Evolutionary conservation across 306 rosid species (phyloP).

Genomic region (Dryas drummondii): DNA sequence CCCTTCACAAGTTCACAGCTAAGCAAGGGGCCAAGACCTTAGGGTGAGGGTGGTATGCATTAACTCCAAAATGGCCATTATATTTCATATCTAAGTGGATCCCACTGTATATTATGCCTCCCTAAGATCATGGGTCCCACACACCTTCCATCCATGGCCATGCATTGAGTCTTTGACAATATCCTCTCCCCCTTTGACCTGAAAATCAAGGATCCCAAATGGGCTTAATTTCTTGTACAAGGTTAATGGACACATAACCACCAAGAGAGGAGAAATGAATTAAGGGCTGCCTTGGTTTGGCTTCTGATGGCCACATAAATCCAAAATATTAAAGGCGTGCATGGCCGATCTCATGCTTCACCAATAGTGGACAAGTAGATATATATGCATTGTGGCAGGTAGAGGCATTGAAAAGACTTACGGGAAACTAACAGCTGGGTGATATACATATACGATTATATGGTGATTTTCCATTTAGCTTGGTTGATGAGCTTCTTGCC

Average conservation of each 20-base stretch:
- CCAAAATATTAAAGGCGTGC: constrained; percentile 20
- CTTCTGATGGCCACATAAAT: constrained; percentile 39
- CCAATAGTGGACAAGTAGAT: constrained; percentile 33
- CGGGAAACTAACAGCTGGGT: no score
- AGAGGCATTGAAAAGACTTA: constrained; percentile 40
- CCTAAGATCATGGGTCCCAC: constrained; percentile 36
- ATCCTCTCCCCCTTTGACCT: constrained; percentile 36
- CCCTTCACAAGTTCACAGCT: constrained; percentile 47
- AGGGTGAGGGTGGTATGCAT: constrained; percentile 30
- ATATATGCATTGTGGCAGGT: constrained; percentile 27
- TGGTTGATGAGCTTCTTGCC: no score
- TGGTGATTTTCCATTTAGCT: constrained; percentile 26
- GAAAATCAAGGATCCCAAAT: constrained; percentile 13
- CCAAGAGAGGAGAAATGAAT: constrained; percentile 6
- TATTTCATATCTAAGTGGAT: constrained; percentile 41
- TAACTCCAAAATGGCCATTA: constrained; percentile 41
- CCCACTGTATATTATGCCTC: constrained; percentile 39
- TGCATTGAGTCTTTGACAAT: constrained; percentile 20
- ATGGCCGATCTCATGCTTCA: constrained; percentile 25
- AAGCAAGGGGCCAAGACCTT: constrained; percentile 37
- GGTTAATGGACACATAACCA: constrained; percentile 26
- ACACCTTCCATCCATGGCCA: constrained; percentile 20
- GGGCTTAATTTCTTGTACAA: constrained; percentile 10
- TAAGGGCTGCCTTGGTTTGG: constrained; percentile 6
- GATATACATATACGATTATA: not conserved